Base-by-base conservation (phyloP, 345 rosid species). In the Hibiscus mutabilis region DNA sequence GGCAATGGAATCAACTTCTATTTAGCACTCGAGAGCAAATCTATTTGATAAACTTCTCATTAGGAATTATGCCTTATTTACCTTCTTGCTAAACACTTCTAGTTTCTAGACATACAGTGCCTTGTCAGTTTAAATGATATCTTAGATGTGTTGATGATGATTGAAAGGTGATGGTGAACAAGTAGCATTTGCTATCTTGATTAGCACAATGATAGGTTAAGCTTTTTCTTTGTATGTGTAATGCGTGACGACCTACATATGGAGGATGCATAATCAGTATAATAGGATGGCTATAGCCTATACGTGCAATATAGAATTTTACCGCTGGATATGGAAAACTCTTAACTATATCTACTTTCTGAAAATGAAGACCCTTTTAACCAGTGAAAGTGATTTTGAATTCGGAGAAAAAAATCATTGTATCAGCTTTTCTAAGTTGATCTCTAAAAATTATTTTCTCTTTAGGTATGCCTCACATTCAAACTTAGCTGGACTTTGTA, bases 401-500 rank as follows among this genome's bases (percentile, higher is more conserved):
- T 11, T 44, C 2, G 2, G 49, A 12, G 15, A 4, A 10, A 44
- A 9, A 44, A 9, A 44, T 18, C 66, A 5, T 16, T 56, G 22
- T 21, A 2, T 55, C 21, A n/a, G 60, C 56, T 31, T 69, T 69
- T 46, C 13, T 2, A 60, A 59, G 29, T 72, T 47, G 53, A 16
- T 49, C 44, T 60, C 79, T 57, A 31, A 15, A 29, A n/a, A 19
- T 57, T 57, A 37, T 29, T 75, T 51, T 60, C 31, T 59, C 71
- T 74, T 46, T 79, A 95, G 97, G 93, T 86, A 71, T 79, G 77
- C 96, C 63, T 84, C 91, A 67, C 78, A 73, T 75, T 65, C 87
- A 79, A 85, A 84, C 67, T 49, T 65, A 62, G 86, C 85, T 44
- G 92, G 92, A 73, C 76, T 95, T 72, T 95, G 99, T 85, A 85